Base-by-base conservation (phyloP, 257 asterid genomes). In the Vinca minor region DNA sequence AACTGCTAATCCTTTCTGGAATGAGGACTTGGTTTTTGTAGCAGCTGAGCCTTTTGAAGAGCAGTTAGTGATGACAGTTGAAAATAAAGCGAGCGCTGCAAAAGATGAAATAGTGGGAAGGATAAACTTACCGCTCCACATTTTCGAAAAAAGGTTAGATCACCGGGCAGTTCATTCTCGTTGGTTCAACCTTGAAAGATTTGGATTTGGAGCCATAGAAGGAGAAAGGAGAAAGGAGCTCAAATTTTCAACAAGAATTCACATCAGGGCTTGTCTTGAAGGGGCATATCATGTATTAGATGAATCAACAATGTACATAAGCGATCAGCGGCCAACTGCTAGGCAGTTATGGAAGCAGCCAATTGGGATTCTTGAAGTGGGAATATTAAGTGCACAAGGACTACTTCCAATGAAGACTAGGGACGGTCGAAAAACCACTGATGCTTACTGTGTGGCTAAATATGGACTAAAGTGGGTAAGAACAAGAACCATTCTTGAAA, bases 31-130 rank as follows among this genome's bases (percentile, higher is more conserved):
- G 50, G 76, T 86, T 17, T 84, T 84, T 49, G 91, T 89, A 4
- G 85, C 79, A 0, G 93, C 91, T 0, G 96, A 89, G 67, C 96
- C 96, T 4, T 89, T 86, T 29, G 93, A 89, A 66, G 96, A 89
- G 73, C 80, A 83, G 17, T 67, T 88, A n/a, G 63, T 84, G 25
- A 65, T 89, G 0, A 82, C 84, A 0, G 71, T 89, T 23, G 93
- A 89, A 79, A 88, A 89, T 66, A 81, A 49, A 12, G 70, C 83
- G 56, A 85, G 82, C 38, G 73, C 86, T 7, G 63, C 81, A 20
- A 82, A 82, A 48, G 92, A 88, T 20, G 90, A 84, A 25, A 79
- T 81, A 1, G 48, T 86, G 28, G 96, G 96, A 32, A 70, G 77
- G 39, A 46, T 82, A 48, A 74, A 50, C 38, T 68, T 88, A 0